These are phyloP conservation scores for Streptanthus diversifolius DNA, from an alignment of 345 rosid species.

Conservation along the genomic window DNA sequence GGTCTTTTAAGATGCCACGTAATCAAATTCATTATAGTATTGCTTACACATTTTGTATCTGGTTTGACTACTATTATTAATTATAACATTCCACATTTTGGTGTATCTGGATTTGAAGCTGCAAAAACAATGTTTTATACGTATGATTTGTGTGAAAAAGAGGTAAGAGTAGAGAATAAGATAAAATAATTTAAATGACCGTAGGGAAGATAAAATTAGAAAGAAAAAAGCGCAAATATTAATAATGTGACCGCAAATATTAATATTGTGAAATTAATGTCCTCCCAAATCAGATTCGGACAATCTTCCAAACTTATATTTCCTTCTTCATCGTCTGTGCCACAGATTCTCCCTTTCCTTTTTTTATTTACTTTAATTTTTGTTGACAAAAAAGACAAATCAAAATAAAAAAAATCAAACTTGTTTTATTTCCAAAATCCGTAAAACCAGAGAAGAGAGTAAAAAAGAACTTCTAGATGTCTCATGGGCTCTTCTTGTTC, in stretches of 20 bases:
- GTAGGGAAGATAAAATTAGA: slow-evolving; percentile 19
- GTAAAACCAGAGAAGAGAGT: slow-evolving; percentile 1
- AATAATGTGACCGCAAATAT: slow-evolving; percentile 26
- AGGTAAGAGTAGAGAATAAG: not conserved
- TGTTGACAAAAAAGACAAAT: not conserved
- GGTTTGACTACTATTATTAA: not conserved
- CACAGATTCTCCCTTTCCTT: slow-evolving; percentile 29
- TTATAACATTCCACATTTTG: not conserved
- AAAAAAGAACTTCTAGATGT: slow-evolving; percentile 28
- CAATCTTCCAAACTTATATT: slow-evolving; percentile 29
- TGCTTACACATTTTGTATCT: not conserved
- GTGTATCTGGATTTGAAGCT: not conserved
- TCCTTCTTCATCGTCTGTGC: slow-evolving; percentile 26
- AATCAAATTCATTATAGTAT: not conserved
- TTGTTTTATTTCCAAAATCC: not conserved
- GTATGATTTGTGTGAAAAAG: not conserved
- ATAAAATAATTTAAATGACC: slow-evolving; percentile 9
- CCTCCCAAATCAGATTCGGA: slow-evolving; percentile 31
- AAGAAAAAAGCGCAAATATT: not conserved
- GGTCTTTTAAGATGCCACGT: not conserved
- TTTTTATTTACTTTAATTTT: not conserved
- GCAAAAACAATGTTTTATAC: not conserved
- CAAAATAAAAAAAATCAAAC: not conserved
- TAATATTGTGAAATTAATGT: slow-evolving; percentile 24
- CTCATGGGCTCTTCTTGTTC: slow-evolving; percentile 18